Evolutionary conservation across 257 asterid species (phyloP).

Genomic region (Nicotiana tomentosiformis): DNA sequence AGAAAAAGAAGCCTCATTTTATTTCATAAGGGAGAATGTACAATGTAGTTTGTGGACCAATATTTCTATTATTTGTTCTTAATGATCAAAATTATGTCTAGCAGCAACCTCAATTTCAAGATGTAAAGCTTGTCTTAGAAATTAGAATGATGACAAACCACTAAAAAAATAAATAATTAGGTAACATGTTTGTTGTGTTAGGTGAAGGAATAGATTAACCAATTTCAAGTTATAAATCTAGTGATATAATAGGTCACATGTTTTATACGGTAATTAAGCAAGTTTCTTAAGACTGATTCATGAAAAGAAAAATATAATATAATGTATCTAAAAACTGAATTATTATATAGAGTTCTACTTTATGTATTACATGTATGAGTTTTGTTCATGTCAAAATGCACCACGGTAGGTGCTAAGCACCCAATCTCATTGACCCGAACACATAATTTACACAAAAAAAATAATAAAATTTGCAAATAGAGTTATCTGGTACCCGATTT

Average conservation of each 20-base stretch:
- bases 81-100: not conserved
- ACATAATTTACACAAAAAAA: no score
- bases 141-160: not conserved
- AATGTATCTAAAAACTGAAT: not conserved
- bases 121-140: no score
- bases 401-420: no score
- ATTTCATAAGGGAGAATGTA: not conserved
- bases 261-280: not conserved
- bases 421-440: no score
- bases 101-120: not conserved
- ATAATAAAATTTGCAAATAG: no score
- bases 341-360: no score
- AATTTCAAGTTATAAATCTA: not conserved
- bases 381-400: no score
- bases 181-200: not conserved
- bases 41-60: no score
- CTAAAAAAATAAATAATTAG: not conserved
- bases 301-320: no score
- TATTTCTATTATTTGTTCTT: no score
- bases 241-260: not conserved
- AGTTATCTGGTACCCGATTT: no score
- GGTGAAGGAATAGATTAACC: not conserved
- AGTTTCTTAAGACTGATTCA: no score
- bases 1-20: not conserved
- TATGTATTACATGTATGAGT: not conserved